Evolutionary conservation across 495 filamentous ascomycete species (phyloP), one percentile per base, ranked within the genome.

Genomic region (Aspergillus cristatus): DNA sequence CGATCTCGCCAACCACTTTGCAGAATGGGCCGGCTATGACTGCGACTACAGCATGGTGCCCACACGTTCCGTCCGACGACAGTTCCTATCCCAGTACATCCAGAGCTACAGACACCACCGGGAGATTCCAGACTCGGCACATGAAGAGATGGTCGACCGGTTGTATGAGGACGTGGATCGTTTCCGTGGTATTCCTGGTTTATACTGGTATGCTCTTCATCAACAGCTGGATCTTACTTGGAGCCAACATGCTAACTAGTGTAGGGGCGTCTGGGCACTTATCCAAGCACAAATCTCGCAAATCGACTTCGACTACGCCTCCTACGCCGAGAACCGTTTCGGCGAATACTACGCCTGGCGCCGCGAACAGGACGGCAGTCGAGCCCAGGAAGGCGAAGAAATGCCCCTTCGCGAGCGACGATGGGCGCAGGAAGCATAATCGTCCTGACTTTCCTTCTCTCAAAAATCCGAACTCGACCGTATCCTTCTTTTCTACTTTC

Each of bases 291-390:
- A 78, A 13, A 97, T 99, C 45, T 90, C 84, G 3, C 78, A 90
- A 41, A 97, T 99, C 46, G 87, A 97, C 56, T 99, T 99, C 51
- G 88, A 99, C 60, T 99, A 97, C 49, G 85, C 86, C 25, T 72
- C 74, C 16, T 99, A 97, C 61, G 93, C 90, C 15, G 85, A 95
- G 55, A 54, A 81, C 3, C 71, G 93, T 39, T 66, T 99, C 7
- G 83, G 84, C 28, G 91, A 99, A 66, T 99, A 96, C 60, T 94
- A 81, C 72, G 86, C 79, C n/a, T 99, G 91, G 91, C 81, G 86
- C 42, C 78, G 68, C 10, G 84, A 87, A 58, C 48, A 55, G 7
- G 73, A 82, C 34, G 82, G 79, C 7, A 72, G 63, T 29, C 69
- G 80, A n/a, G 54, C 67, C 26, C 53, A 57, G 14, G 55, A 67